Percentiles rank a stretch among this genome's conserved stretches.
Conservation (phyloP, 805 yeast species). For the Nakazawaea sp. region DNA sequence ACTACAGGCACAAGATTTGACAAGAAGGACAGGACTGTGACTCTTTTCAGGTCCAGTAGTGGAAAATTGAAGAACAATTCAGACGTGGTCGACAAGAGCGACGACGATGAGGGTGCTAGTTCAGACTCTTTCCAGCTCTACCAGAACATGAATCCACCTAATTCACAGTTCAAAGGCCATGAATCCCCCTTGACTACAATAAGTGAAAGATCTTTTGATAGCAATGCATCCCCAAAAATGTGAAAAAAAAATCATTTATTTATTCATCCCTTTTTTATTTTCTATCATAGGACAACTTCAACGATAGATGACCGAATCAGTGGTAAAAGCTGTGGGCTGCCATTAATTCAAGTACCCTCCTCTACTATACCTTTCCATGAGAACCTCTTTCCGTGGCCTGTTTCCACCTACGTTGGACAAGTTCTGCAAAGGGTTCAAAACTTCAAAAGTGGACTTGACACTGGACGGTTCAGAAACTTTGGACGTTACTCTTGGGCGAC, state of each 20-base stretch:
- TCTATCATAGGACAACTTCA: too few relatives aligned
- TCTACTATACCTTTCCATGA: too few relatives aligned
- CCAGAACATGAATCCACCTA: too few relatives aligned
- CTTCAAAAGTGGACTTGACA: not conserved
- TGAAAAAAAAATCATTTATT: too few relatives aligned
- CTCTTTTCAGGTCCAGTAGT: conserved; percentile 20
- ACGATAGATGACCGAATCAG: too few relatives aligned
- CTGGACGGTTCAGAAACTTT: conserved; percentile 1
- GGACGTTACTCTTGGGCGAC: too few relatives aligned
- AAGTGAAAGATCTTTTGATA: conserved; percentile 21
- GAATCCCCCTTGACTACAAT: conserved; percentile 23
- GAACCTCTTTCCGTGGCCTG: too few relatives aligned
- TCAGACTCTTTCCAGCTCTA: too few relatives aligned
- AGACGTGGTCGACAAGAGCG: conserved; percentile 5
- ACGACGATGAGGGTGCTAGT: conserved; percentile 8
- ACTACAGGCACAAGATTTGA: conserved; percentile 14
- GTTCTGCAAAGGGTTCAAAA: conserved; percentile 1
- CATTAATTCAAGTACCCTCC: too few relatives aligned
- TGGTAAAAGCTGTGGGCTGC: too few relatives aligned
- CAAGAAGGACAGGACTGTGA: conserved; percentile 21
- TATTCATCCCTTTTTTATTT: too few relatives aligned
- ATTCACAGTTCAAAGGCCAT: conserved; percentile 1
- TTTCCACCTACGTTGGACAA: too few relatives aligned
- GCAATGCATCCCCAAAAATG: conserved; percentile 8
- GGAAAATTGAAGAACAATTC: not conserved